Percentiles rank a stretch among this genome's conserved stretches.
Conservation (phyloP, 352 stramenopile genomes). For the Pythium scleroteichum region DNA sequence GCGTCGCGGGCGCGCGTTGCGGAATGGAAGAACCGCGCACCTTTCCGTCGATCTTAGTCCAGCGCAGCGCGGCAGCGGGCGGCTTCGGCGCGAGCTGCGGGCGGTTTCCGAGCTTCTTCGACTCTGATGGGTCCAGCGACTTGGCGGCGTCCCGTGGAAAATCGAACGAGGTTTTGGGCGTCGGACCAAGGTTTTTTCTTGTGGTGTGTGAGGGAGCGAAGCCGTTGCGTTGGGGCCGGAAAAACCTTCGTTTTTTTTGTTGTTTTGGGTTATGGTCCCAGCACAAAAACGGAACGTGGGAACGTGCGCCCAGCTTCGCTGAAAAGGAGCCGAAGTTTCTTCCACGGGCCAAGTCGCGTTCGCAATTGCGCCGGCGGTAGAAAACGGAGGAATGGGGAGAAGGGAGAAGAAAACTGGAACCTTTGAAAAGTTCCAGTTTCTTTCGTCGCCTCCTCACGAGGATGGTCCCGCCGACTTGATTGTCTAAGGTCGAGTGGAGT, state of each 20-base stretch:
- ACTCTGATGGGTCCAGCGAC: conserved; percentile 20
- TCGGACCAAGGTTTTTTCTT: conserved; percentile 24
- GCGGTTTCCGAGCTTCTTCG: conserved; percentile 50
- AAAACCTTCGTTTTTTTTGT: conserved; percentile 18
- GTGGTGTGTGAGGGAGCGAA: conserved; percentile 9
- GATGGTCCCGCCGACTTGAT: too few relatives aligned
- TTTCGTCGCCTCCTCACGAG: too few relatives aligned
- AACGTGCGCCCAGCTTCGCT: conserved; percentile 14
- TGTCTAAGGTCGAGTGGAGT: too few relatives aligned
- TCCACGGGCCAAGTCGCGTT: conserved; percentile 16
- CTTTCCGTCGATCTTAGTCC: conserved; percentile 41
- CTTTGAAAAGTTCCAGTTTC: not conserved
- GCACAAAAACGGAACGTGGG: conserved; percentile 1
- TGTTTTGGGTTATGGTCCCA: too few relatives aligned
- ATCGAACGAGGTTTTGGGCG: conserved; percentile 10
- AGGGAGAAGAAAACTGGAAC: not conserved
- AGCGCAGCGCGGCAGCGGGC: too few relatives aligned
- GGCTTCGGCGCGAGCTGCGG: conserved; percentile 27
- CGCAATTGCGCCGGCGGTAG: conserved; percentile 23
- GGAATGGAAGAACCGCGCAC: conserved; percentile 34
- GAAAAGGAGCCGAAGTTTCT: conserved; percentile 33
- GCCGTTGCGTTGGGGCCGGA: conserved; percentile 6
- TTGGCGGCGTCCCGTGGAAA: not conserved
- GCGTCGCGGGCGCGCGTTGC: conserved; percentile 14
- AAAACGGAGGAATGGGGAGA: conserved; percentile 11